Conservation (phyloP, 2,329 filamentous ascomycete species). For the Microthyrium microscopicum region DNA sequence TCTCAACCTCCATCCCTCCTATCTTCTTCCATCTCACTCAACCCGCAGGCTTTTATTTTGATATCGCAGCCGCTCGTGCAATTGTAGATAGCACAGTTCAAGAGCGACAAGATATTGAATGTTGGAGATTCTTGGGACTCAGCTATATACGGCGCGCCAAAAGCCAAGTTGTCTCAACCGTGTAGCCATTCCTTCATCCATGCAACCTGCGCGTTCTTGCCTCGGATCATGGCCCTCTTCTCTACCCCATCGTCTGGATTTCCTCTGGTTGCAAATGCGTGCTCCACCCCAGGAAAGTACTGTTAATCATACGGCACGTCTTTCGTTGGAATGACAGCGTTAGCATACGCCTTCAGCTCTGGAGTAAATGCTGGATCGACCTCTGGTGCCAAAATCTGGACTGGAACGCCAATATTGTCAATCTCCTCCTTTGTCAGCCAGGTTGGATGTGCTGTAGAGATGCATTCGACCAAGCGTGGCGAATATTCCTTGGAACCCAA, state of each 20-base stretch:
- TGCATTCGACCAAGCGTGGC: conserved; percentile 26
- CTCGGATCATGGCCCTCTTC: conserved; percentile 28
- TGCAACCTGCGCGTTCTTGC: conserved; percentile 29
- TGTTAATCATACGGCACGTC: conserved; percentile 32
- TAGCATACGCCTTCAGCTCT: conserved; percentile 30
- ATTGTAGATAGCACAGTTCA: too few species aligned
- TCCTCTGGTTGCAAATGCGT: conserved; percentile 30
- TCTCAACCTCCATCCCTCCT: too few species aligned
- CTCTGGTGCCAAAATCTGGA: conserved; percentile 37
- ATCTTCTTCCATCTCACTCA: too few species aligned
- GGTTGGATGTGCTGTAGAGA: conserved; percentile 29
- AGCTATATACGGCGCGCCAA: too few species aligned
- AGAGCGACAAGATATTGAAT: too few species aligned
- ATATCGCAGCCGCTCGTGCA: too few species aligned
- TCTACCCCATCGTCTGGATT: conserved; percentile 23
- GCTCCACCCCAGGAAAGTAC: conserved; percentile 33
- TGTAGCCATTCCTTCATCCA: conserved; percentile 25
- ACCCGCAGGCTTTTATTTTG: too few species aligned
- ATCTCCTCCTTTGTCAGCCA: conserved; percentile 30
- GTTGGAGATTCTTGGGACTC: too few species aligned
- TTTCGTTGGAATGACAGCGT: conserved; percentile 22
- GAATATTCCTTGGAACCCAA: conserved; percentile 25
- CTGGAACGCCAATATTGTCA: conserved; percentile 27
- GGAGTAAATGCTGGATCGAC: conserved; percentile 25
- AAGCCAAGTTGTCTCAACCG: too few species aligned